These are phyloP conservation scores for Pythium plurisporium DNA, from an alignment of 352 stramenopile genomes.

Conservation along the genomic window DNA sequence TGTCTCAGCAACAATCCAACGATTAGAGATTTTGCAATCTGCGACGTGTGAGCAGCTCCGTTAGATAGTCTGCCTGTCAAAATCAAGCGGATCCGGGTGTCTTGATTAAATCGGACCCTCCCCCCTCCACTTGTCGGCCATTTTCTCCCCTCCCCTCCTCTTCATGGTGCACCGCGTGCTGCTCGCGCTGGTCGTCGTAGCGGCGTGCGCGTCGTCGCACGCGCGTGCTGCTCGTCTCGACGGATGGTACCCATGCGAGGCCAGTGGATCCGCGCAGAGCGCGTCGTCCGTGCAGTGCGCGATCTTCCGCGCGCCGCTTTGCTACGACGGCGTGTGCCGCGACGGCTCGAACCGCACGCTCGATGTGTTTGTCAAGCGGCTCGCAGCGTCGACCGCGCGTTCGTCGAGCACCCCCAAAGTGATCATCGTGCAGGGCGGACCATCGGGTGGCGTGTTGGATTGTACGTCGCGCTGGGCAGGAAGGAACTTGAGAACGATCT, in stretches of 20 bases:
- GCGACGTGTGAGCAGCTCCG: background rate
- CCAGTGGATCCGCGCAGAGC: constrained; percentile 3
- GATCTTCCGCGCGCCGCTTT: constrained; percentile 32
- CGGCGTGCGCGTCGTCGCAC: background rate
- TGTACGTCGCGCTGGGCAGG: no score
- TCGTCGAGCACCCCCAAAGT: background rate
- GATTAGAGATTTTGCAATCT: no score
- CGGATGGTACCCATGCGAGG: constrained; percentile 28
- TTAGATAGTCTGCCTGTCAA: no score
- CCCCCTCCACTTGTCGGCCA: background rate
- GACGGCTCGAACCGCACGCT: constrained; percentile 2
- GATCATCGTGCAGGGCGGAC: constrained; percentile 23
- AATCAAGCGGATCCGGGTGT: no score
- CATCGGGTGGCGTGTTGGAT: background rate
- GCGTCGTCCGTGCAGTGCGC: constrained; percentile 23
- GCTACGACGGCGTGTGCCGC: constrained; percentile 29
- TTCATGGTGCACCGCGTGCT: background rate
- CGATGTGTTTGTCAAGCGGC: constrained; percentile 28
- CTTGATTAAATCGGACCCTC: background rate
- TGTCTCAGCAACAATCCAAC: background rate
- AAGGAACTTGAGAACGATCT: background rate
- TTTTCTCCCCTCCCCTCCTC: background rate
- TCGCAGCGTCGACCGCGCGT: background rate
- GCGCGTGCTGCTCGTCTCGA: no score
- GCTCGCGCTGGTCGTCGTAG: background rate